Evolutionary conservation across 257 asterid genomes (phyloP), one percentile per base, ranked within the genome.

Genomic region (Rauvolfia tetraphylla): DNA sequence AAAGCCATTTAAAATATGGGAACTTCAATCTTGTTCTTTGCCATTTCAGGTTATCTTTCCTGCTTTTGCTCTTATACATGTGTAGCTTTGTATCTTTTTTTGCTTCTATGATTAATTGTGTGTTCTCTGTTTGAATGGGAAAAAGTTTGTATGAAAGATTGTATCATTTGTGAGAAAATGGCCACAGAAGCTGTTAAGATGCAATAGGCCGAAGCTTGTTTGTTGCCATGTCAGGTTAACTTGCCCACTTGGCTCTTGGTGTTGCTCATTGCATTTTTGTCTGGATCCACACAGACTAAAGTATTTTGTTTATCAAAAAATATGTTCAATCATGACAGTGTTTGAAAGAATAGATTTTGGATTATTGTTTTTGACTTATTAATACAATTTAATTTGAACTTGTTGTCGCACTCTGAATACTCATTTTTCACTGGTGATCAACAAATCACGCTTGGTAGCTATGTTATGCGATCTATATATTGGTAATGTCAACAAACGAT

Each of bases 1-100:
- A 56, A 91, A 88, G 87, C 95, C 93, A 46, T 95, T 95, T 81
- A 95, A 92, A 85, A 85, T 91, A 68, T 90, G 97, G 97, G 98
- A 95, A 25, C 86, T 91, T 44, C 92, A 86, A 79, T 71, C 93
- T 68, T 88, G 96, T 83, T 76, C 95, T 58, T 71, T 87, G 75
- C 74, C 95, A 33, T 95, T 95, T 86, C 97, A 95, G 97, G 98
- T 95, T 61, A 51, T 22, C 25, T 72, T 22, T 68, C n/a, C 25
- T 54, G 22, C 2, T 71, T 75, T 71, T 38, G n/a, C 36, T 33
- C 20, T 78, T 38, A 69, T 61, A 53, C 57, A 27, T 36, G 54
- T 42, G 49, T 54, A 8, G 2, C 14, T 66, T 31, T 0, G 5
- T 68, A 25, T 69, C 54, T 42, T 20, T 69, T 12, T 62, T 34